These are phyloP conservation scores for Fistulina hepatica DNA, from an alignment of 1,284 basidiomycete species.

Conservation along the genomic window DNA sequence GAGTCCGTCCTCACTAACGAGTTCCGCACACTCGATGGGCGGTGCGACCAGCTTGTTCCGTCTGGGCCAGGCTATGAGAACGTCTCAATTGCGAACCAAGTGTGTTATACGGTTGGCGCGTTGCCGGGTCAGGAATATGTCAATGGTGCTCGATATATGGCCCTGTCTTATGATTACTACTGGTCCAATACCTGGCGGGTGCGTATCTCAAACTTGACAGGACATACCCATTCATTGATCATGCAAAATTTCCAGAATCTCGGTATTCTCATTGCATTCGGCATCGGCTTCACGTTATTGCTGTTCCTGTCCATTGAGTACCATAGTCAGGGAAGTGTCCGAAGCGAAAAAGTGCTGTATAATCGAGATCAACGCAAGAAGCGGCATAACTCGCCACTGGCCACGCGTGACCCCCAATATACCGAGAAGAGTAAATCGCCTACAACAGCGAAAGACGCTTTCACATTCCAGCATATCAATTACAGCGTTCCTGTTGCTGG, in stretches of 20 bases:
- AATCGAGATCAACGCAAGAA: slow-evolving; percentile 30
- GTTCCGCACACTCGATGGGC: slow-evolving; percentile 35
- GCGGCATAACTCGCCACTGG: too few relatives aligned
- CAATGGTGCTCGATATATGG: slow-evolving; percentile 41
- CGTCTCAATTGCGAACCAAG: slow-evolving; percentile 37
- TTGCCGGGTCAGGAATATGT: slow-evolving; percentile 31
- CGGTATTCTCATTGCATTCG: slow-evolving; percentile 46
- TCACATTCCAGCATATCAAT: slow-evolving; percentile 63
- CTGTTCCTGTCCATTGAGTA: slow-evolving; percentile 45
- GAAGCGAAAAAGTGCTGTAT: slow-evolving; percentile 29
- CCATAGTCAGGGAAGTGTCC: slow-evolving; percentile 25
- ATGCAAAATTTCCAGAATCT: slow-evolving; percentile 30
- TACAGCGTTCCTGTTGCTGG: slow-evolving; percentile 68
- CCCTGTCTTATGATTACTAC: slow-evolving; percentile 38
- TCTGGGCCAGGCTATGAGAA: slow-evolving; percentile 35
- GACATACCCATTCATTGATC: neutral
- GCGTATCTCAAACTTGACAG: slow-evolving; percentile 12
- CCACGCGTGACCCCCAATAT: too few relatives aligned
- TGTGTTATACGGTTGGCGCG: slow-evolving; percentile 43
- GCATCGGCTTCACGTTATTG: slow-evolving; percentile 33
- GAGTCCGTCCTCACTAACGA: slow-evolving; percentile 43
- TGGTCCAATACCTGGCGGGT: slow-evolving; percentile 44
- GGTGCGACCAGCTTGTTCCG: slow-evolving; percentile 35
- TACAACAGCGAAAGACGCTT: slow-evolving; percentile 35
- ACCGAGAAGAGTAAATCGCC: too few relatives aligned